Evolutionary conservation across 23 red algal genomes (phyloP), one percentile per base, ranked within the genome.

Genomic region (Gracilaria domingensis): DNA sequence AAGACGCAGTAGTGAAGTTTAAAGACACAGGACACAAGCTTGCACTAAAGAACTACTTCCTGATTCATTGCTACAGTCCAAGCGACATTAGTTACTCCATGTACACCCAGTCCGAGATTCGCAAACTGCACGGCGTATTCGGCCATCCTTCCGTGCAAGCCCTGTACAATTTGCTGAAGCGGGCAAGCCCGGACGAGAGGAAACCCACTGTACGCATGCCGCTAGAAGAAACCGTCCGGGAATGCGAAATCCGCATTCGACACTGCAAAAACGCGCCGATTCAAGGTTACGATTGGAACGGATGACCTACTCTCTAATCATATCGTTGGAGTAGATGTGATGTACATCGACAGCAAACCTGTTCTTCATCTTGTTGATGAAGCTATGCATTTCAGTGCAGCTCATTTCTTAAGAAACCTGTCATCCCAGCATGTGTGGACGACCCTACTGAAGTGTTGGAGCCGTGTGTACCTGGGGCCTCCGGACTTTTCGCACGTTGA

Each of bases 41-140:
- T n/a, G n/a, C n/a, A n/a, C n/a, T n/a, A n/a, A n/a, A n/a, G n/a
- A n/a, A n/a, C n/a, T n/a, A n/a, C n/a, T n/a, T n/a, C n/a, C n/a
- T n/a, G n/a, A n/a, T n/a, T n/a, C n/a, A n/a, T n/a, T n/a, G n/a
- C n/a, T n/a, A n/a, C n/a, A n/a, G n/a, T n/a, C n/a, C n/a, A n/a
- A n/a, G n/a, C n/a, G n/a, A n/a, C n/a, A n/a, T n/a, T n/a, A n/a
- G n/a, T n/a, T n/a, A n/a, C n/a, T n/a, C n/a, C n/a, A n/a, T n/a
- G n/a, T n/a, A n/a, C n/a, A n/a, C n/a, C n/a, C n/a, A n/a, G n/a
- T n/a, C n/a, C n/a, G n/a, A n/a, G n/a, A n/a, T 64, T 66, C 61
- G 84, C 16, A 88, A 74, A 40, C 70, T 88, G 6, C 84, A 88
- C 12, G 32, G 84, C 18, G 37, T 34, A 26, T 88, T 88, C 75